These are phyloP conservation scores for Yarrowia bubula DNA, from an alignment of 805 yeast species.

Conservation along the genomic window DNA sequence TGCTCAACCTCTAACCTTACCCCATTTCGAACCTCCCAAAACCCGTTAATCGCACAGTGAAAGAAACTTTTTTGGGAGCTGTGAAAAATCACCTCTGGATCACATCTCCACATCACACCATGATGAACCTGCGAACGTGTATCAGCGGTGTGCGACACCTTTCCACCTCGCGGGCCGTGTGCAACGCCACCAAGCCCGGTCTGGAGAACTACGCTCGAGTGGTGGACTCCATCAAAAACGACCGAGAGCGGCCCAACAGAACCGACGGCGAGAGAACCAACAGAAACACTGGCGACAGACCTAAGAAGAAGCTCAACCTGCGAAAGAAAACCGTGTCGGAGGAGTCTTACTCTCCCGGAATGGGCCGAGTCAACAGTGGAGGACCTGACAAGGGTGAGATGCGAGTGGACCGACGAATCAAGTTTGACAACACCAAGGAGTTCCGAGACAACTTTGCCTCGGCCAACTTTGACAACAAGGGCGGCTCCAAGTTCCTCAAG, in stretches of 20 bases:
- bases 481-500: conserved; percentile 1
- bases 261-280: too few relatives aligned
- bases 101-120: not conserved
- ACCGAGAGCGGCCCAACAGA: not conserved
- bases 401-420: conserved; percentile 5
- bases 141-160: conserved; percentile 14
- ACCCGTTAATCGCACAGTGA: not conserved
- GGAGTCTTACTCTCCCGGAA: conserved; percentile 8
- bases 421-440: not conserved
- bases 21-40: not conserved
- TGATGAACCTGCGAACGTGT: conserved; percentile 25
- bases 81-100: conserved; percentile 18
- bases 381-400: not conserved
- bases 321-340: not conserved
- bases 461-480: not conserved
- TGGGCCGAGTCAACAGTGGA: not conserved
- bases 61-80: not conserved
- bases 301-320: conserved; percentile 21
- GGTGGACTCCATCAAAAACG: conserved; percentile 22
- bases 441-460: conserved; percentile 11
- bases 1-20: not conserved
- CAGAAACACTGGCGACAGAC: not conserved
- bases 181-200: conserved; percentile 22
- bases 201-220: conserved; percentile 27
- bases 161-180: conserved; percentile 14